Base-by-base conservation (phyloP, 2,329 filamentous ascomycete species). In the Tolypocladium guangdongense region DNA sequence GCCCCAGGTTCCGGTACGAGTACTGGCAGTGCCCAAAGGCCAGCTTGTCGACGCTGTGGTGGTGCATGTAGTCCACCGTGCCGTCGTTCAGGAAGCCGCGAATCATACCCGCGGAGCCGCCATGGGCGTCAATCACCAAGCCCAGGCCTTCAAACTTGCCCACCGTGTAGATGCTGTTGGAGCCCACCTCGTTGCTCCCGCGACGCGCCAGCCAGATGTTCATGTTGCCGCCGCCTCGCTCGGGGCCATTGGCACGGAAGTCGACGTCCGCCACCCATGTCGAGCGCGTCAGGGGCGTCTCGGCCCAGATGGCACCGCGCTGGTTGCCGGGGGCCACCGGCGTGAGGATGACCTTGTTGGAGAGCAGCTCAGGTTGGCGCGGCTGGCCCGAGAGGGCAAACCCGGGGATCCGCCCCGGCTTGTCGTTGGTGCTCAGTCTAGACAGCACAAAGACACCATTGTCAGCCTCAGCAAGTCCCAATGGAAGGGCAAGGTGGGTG, bases 1-100 rank as follows among this genome's bases (percentile, higher is more conserved):
- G 82, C 20, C 93, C 93, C 24, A 95, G 78, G 71, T 99, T 99
- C 60, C 93, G 87, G 76, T 96, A 99, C 47, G 82, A 71, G 68
- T 93, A 93, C 63, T 86, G 81, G 76, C 93, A 99, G 71, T 96
- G 90, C 16, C 90, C 93, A 67, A 99, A 99, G 18, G 92, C 88
- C 51, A 96, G 78, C 61, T 81, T 84, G 71, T 96, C 91, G 18
- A 96, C 83, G 62, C 82, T 86, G 60, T 83, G 78, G 61, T 91
- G 86, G 54, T 78, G 77, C 64, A 83, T 84, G 75, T 86, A 96
- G 68, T 95, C 88, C 60, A 80, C 84, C 38, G 76, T 81, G 49
- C 91, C 92, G 68, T 97, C 93, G 72, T 97, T 99, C 59, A 99
- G 74, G 74, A 97, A 99, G 20, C 88, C 93, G 55, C 93, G 82